A percentile compares a stretch with the other conserved stretches of the same genome.
Conservation (phyloP, 2,329 filamentous ascomycete species). For the Aspergillus pseudonomiae region DNA sequence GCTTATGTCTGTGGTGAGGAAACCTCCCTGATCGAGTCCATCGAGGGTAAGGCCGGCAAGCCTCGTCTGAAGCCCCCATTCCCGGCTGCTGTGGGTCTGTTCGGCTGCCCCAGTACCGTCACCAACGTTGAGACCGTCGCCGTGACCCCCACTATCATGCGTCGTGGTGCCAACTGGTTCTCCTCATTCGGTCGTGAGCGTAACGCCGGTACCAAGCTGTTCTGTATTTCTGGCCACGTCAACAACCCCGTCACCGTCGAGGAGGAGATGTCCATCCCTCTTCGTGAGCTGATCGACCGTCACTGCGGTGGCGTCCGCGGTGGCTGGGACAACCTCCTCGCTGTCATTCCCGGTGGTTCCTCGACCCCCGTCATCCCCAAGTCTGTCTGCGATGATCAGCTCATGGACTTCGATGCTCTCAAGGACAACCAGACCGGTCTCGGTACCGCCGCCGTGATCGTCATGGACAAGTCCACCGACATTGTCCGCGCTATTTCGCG, state of each 20-base stretch:
- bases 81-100: slow-evolving; percentile 94
- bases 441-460: slow-evolving; percentile 94
- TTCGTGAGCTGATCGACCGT: slow-evolving; percentile 94
- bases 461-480: slow-evolving; percentile 98
- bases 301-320: slow-evolving; percentile 96
- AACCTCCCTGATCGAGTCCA: slow-evolving; percentile 94
- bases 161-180: slow-evolving; percentile 91
- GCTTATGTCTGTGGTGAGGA: slow-evolving; percentile 99
- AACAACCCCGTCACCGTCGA: slow-evolving; percentile 98
- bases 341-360: slow-evolving; percentile 92
- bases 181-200: slow-evolving; percentile 91
- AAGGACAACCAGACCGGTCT: slow-evolving; percentile 98
- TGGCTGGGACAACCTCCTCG: slow-evolving; percentile 96
- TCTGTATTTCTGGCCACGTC: slow-evolving; percentile 96
- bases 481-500: slow-evolving; percentile 92
- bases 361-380: slow-evolving; percentile 96
- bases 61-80: slow-evolving; percentile 98
- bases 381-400: slow-evolving; percentile 84
- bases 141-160: slow-evolving; percentile 92
- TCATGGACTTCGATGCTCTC: slow-evolving; percentile 98
- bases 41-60: slow-evolving; percentile 98
- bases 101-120: slow-evolving; percentile 96
- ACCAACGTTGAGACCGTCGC: slow-evolving; percentile 98
- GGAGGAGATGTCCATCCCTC: slow-evolving; percentile 98
- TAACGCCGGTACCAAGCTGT: slow-evolving; percentile 96